Conservation (phyloP, 176 grass and related monocot genomes). For the Pontederia paniculata region DNA sequence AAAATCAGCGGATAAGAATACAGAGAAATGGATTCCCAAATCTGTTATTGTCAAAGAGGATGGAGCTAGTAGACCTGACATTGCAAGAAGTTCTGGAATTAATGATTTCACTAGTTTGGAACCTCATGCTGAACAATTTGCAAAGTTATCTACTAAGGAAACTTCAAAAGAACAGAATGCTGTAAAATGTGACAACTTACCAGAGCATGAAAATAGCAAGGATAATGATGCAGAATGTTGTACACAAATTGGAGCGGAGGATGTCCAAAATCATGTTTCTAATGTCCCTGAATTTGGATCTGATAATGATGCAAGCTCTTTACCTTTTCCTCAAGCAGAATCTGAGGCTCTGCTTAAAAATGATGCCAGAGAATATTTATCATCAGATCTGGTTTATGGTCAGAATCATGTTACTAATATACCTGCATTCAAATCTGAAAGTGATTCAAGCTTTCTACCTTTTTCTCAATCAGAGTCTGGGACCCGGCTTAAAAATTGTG, state of each 20-base stretch:
- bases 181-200: slow-evolving; percentile 17
- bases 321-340: slow-evolving; percentile 13
- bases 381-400: background rate
- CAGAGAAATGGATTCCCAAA: slow-evolving; percentile 31
- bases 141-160: too few species aligned
- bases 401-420: slow-evolving; percentile 6
- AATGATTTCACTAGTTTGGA: too few species aligned
- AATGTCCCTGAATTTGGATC: slow-evolving; percentile 2
- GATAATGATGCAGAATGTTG: background rate
- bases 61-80: background rate
- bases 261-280: slow-evolving; percentile 3
- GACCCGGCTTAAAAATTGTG: slow-evolving; percentile 1
- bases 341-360: background rate
- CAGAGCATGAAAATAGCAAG: background rate
- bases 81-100: background rate
- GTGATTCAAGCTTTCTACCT: slow-evolving; percentile 10
- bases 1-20: slow-evolving; percentile 36
- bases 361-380: background rate
- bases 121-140: too few species aligned
- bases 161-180: too few species aligned
- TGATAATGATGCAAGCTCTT: slow-evolving; percentile 12
- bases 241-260: slow-evolving; percentile 4
- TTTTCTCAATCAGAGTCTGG: slow-evolving; percentile 11
- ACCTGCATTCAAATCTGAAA: slow-evolving; percentile 4
- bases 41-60: background rate